Evolutionary conservation across 495 filamentous ascomycete genomes (phyloP), one percentile per base, ranked within the genome.

Genomic region (Penicillium fimorum): DNA sequence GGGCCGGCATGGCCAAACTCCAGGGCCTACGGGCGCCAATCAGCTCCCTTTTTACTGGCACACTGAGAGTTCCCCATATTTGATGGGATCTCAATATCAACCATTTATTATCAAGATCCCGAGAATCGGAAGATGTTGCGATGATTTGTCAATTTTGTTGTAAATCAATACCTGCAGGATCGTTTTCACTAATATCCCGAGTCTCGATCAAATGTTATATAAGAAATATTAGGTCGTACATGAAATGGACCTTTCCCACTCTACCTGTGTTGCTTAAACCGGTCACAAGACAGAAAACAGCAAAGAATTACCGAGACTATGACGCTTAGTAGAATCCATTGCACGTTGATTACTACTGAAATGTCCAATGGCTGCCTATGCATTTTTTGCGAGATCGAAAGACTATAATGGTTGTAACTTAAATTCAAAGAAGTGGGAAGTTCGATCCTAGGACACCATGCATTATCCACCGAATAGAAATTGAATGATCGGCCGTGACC

Each of bases 21-120:
- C 2, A 35, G 56, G 42, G 27, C 12, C 55, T 17, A 57, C 46
- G 17, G 40, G 50, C 50, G 44, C 65, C 65, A 65, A 68, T 68
- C 57, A 68, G 10, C 5, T 22, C 20, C 29, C 10, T 37, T 25
- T 46, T 55, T 38, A 30, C 32, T 52, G n/a, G 51, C 65, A 68
- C 65, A 63, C 57, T 60, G 41, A 47, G 30, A 6, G 37, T 58
- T 49, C 60, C 60, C 53, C 60, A 30, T 51, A 25, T 55, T 63
- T 66, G 33, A 60, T 55, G 63, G 60, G 56, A 53, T 42, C 29
- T 35, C 44, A 18, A 6, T 18, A 1, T 30, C 15, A 47, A 12
- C 43, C 13, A 15, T 45, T 45, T n/a, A 45, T 25, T 37, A 38
- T 38, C 8, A 37, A 9, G 35, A 38, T 38, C 15, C 35, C 15